phyloP scores from a whole-genome alignment of 2,329 filamentous ascomycete genomes.

The Didymella pomorum region DNA sequence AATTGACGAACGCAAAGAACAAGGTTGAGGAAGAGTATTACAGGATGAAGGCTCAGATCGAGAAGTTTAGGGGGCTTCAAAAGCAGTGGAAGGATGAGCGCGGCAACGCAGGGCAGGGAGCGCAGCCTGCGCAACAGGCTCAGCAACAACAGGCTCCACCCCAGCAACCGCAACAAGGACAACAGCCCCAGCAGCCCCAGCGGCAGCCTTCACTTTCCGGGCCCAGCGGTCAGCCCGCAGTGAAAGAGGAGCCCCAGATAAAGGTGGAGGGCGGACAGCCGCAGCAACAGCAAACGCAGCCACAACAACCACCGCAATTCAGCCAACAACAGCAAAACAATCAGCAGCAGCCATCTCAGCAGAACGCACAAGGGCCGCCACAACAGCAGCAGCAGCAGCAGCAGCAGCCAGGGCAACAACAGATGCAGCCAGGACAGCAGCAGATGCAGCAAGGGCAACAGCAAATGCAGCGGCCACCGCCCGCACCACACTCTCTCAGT shows the following conservation, averaged over 20 bases:
- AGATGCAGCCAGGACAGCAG: slow-evolving; percentile 20
- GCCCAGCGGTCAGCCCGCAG: slow-evolving; percentile 33
- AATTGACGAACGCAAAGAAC: slow-evolving; percentile 38
- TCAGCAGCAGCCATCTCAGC: slow-evolving; percentile 31
- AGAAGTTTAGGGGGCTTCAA: slow-evolving; percentile 49
- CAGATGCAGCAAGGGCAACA: slow-evolving; percentile 36
- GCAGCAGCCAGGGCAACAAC: slow-evolving; percentile 25
- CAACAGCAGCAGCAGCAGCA: slow-evolving; percentile 26
- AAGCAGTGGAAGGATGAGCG: slow-evolving; percentile 46
- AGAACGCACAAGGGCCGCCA: slow-evolving; percentile 27
- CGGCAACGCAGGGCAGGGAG: slow-evolving; percentile 43
- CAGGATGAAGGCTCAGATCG: slow-evolving; percentile 41
- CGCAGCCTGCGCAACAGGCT: slow-evolving; percentile 25
- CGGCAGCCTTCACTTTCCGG: slow-evolving; percentile 42
- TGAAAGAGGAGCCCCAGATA: slow-evolving; percentile 48
- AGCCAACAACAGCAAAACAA: slow-evolving; percentile 38
- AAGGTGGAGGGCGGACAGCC: slow-evolving; percentile 46
- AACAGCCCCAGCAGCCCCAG: slow-evolving; percentile 39
- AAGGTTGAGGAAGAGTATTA: slow-evolving; percentile 43
- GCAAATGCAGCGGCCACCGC: slow-evolving; percentile 37
- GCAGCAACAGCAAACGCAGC: slow-evolving; percentile 25
- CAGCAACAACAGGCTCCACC: slow-evolving; percentile 32
- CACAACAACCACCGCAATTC: slow-evolving; percentile 35
- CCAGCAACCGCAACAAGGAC: slow-evolving; percentile 30
- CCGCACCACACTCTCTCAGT: slow-evolving; percentile 40